Conservation (phyloP, 2,329 filamentous ascomycete genomes). For the Phoma sp. region DNA sequence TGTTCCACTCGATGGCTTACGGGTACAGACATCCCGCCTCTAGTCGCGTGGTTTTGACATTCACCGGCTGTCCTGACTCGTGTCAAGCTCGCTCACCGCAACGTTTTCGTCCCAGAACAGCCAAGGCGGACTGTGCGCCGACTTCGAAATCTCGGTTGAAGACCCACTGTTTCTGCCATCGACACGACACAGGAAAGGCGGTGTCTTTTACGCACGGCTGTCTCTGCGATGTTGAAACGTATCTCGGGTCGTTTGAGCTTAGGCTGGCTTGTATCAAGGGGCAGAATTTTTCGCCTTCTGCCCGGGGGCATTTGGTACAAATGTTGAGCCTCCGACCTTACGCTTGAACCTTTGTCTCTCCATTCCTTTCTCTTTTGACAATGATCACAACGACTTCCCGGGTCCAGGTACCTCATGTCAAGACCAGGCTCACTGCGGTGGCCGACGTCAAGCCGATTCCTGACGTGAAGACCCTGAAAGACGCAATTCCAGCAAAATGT, state of each 20-base stretch:
- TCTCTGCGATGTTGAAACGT: conserved; percentile 29
- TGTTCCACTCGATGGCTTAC: too few relatives aligned
- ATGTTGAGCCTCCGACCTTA: conserved; percentile 13
- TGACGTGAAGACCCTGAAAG: conserved; percentile 33
- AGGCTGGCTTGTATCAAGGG: conserved; percentile 24
- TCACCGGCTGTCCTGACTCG: conserved; percentile 4
- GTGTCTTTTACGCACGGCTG: conserved; percentile 29
- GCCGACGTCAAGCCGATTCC: conserved; percentile 27
- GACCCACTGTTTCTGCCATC: conserved; percentile 25
- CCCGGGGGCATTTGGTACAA: conserved; percentile 20
- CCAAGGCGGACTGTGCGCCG: conserved; percentile 30
- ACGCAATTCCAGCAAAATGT: conserved; percentile 34
- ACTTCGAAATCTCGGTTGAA: conserved; percentile 31
- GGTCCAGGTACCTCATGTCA: conserved; percentile 21
- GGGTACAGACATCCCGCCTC: neutral
- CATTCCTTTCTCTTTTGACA: conserved; percentile 8
- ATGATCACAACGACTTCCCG: conserved; percentile 31
- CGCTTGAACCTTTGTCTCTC: conserved; percentile 6
- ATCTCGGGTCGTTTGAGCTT: conserved; percentile 29
- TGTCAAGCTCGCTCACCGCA: conserved; percentile 17
- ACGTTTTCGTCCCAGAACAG: conserved; percentile 7
- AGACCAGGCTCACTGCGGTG: conserved; percentile 26
- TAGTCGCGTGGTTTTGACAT: neutral
- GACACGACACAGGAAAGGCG: conserved; percentile 27
- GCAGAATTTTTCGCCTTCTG: conserved; percentile 25